Base-by-base conservation (phyloP, 1,284 basidiomycete genomes). In the Malassezia sp. region DNA sequence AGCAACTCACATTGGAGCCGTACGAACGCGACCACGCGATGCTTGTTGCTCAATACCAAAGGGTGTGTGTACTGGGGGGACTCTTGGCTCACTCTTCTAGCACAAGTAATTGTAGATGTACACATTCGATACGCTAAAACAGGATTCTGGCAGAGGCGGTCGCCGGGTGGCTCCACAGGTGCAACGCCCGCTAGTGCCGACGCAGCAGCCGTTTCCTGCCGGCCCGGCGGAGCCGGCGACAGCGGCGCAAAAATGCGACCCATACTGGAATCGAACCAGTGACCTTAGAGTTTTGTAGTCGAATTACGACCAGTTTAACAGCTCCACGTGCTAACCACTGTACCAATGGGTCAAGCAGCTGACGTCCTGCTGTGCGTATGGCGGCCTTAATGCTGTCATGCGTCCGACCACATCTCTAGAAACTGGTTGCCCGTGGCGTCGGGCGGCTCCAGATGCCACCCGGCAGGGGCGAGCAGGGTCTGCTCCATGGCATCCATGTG, bases 1-100 rank as follows among this genome's bases (percentile, higher is more conserved):
- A 93, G 73, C 87, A 91, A 75, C 81, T 93, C 9, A 90, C 88
- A 3, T 60, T 73, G 12, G 69, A 73, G 62, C 70, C 71, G 36
- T 72, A 72, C 56, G 71, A 72, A 58, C 56, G 70, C 52, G 64
- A 61, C 52, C 60, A 61, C 59, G 60, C 56, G 46, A 66, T 68
- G 63, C 58, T 68, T 17, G 63, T 63, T 35, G 63, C 65, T 14
- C 56, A 66, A 45, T 68, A 68, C 53, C 65, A 66, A 53, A 54
- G 65, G 38, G 48, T 55, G 44, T 18, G 41, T 49, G 14, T 22
- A n/a, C 4, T 20, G 2, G 20, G 3, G 21, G 5, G 10, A 12
- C n/a, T n/a, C n/a, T n/a, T n/a, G 12, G 10, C 30, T 40, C 15
- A 40, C 38, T 8, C 14, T 28, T 18, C 8, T 26, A 42, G 40